phyloP scores from a whole-genome alignment of 2,329 filamentous ascomycete genomes.

The Mycosphaerella sp. region DNA sequence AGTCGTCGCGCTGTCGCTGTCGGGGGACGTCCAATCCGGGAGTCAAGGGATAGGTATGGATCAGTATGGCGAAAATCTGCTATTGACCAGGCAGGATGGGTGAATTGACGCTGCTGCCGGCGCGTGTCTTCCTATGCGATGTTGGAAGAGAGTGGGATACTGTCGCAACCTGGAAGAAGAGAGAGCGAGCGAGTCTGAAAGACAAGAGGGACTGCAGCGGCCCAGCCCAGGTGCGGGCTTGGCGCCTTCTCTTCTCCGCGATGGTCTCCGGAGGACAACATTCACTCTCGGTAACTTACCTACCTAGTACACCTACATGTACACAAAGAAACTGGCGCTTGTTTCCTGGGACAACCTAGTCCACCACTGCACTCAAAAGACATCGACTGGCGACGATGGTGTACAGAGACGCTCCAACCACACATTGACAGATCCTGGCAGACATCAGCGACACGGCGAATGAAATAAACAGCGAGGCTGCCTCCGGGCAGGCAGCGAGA shows the following conservation, averaged over 20 bases:
- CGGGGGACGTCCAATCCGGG: slow-evolving; percentile 4
- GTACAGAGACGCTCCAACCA: too few species aligned
- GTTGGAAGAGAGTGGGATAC: not conserved
- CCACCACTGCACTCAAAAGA: too few species aligned
- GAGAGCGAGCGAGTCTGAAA: too few species aligned
- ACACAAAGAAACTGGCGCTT: too few species aligned
- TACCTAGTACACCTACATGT: too few species aligned
- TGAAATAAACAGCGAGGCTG: slow-evolving; percentile 20
- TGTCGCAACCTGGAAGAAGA: not conserved
- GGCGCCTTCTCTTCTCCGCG: not conserved
- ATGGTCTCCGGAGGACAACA: too few species aligned
- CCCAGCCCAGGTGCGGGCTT: not conserved
- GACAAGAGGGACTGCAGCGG: too few species aligned
- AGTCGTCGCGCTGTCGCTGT: slow-evolving; percentile 1
- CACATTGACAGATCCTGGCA: too few species aligned
- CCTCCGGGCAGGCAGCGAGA: slow-evolving; percentile 18
- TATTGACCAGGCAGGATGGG: slow-evolving; percentile 6
- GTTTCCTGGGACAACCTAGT: too few species aligned
- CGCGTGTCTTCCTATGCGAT: not conserved
- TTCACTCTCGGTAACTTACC: too few species aligned
- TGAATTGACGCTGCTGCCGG: slow-evolving; percentile 13
- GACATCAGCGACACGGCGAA: too few species aligned
- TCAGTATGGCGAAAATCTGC: not conserved
- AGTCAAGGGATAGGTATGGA: slow-evolving; percentile 1
- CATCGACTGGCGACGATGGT: too few species aligned